Evolutionary conservation across 2,329 filamentous ascomycete species (phyloP).

Genomic region (Aulographum hederae): DNA sequence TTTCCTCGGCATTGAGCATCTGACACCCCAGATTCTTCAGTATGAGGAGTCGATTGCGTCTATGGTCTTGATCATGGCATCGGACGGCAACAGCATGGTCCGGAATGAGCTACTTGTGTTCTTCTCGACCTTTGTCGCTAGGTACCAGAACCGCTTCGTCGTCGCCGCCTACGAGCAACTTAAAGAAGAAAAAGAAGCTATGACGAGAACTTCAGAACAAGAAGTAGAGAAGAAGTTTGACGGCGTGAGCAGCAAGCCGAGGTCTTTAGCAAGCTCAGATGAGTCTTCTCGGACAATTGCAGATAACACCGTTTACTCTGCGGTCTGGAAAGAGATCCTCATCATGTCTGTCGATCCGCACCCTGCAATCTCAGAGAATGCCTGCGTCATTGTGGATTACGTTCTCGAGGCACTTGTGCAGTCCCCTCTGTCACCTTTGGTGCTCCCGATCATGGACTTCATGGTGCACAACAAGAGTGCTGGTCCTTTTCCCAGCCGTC

Average conservation of each 20-base stretch:
- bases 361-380: conserved; percentile 77
- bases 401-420: conserved; percentile 61
- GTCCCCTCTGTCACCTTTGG: conserved; percentile 54
- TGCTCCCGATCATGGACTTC: conserved; percentile 57
- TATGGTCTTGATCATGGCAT: conserved; percentile 77
- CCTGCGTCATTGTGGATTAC: conserved; percentile 69
- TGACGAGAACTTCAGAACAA: too few relatives aligned
- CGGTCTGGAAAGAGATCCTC: conserved; percentile 84
- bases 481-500: too few relatives aligned
- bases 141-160: conserved; percentile 82
- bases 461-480: conserved; percentile 18
- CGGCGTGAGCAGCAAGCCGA: conserved; percentile 1
- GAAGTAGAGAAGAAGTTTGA: conserved; percentile 8
- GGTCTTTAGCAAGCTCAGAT: conserved; percentile 3
- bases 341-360: conserved; percentile 88
- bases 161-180: conserved; percentile 87
- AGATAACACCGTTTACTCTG: conserved; percentile 75
- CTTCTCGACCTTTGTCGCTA: conserved; percentile 75
- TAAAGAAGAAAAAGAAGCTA: conserved; percentile 41
- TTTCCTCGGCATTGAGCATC: conserved; percentile 81
- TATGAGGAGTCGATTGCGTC: conserved; percentile 84
- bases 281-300: conserved; percentile 25
- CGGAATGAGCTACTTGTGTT: conserved; percentile 87
- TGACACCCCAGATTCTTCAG: conserved; percentile 77
- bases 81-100: conserved; percentile 86